Evolutionary conservation across 2,329 filamentous ascomycete genomes (phyloP), one percentile per base, ranked within the genome.

Genomic region (Scleromitrula shiraiana): DNA sequence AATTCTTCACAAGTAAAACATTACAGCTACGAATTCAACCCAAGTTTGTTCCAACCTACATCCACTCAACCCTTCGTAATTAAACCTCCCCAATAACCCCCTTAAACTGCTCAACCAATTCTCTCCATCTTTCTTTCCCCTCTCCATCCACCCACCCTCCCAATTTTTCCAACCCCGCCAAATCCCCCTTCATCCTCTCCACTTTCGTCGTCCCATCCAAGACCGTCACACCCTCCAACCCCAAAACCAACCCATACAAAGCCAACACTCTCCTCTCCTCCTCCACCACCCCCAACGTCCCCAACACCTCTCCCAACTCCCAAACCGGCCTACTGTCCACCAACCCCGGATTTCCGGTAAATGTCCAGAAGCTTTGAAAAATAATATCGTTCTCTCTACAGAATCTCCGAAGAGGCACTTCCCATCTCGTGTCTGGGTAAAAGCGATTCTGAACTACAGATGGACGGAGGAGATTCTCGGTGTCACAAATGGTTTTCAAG

Each of bases 351-450:
- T 82, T 82, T 0, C 71, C 78, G 0, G 75, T 78, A 62, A 82
- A 57, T 2, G 77, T 81, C 77, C 78, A 80, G 61, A 81, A 81
- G 36, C 70, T 71, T 57, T 82, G 74, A 52, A 79, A 82, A 19
- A 72, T 62, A 40, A 82, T 76, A 1, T 64, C 65, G 10, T 75
- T 66, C 30, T 74, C 67, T 5, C 59, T 62, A 57, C 78, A 82
- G 59, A 76, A 78, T 0, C 68, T 65, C 19, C 85, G 75, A 14
- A 90, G 64, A 0, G 68, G 66, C 0, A 68, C 66, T 53, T 90
- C 86, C 26, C 26, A 27, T 27, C 12, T 27, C 4, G 7, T 14
- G 9, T 33, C 30, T n/a, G 30, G 14, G 14, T 15, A n/a, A 35
- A 35, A 35, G 32, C 32, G 32, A 35, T 35, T 35, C 32, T 35